Conservation (phyloP, 2,329 filamentous ascomycete genomes). For the Ophiosphaerella korrae region DNA sequence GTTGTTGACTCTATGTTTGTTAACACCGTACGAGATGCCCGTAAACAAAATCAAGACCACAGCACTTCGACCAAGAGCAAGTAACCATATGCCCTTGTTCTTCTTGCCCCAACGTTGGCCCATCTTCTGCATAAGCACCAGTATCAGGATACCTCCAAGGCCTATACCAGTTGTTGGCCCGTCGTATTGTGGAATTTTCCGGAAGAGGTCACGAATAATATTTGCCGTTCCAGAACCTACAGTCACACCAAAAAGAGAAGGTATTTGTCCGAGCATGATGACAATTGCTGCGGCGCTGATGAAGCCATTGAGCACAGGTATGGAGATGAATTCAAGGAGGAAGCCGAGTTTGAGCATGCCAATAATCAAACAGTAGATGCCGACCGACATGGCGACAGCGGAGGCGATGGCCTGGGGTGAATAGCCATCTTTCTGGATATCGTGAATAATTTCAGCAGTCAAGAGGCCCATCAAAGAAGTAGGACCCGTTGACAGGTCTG, state of each 20-base stretch:
- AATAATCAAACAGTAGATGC: slow-evolving; percentile 63
- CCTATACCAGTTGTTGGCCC: slow-evolving; percentile 65
- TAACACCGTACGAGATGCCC: slow-evolving; percentile 66
- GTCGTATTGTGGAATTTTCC: slow-evolving; percentile 61
- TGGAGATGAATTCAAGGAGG: slow-evolving; percentile 68
- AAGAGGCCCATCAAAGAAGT: slow-evolving; percentile 69
- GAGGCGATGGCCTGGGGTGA: slow-evolving; percentile 62
- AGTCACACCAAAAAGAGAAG: slow-evolving; percentile 61
- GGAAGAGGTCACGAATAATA: slow-evolving; percentile 65
- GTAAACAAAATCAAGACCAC: slow-evolving; percentile 67
- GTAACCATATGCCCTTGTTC: slow-evolving; percentile 62
- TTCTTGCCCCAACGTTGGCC: slow-evolving; percentile 65
- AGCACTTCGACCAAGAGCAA: slow-evolving; percentile 65
- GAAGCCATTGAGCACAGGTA: slow-evolving; percentile 68
- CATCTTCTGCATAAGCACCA: slow-evolving; percentile 62
- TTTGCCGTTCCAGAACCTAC: slow-evolving; percentile 59
- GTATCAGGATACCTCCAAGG: slow-evolving; percentile 61
- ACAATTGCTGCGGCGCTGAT: slow-evolving; percentile 70
- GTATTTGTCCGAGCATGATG: slow-evolving; percentile 69
- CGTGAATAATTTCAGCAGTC: slow-evolving; percentile 64
- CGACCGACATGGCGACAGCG: slow-evolving; percentile 67
- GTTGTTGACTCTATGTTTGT: slow-evolving; percentile 54
- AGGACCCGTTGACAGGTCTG: slow-evolving; percentile 69
- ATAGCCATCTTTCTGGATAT: slow-evolving; percentile 58
- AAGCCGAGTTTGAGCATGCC: slow-evolving; percentile 69